Base-by-base conservation (phyloP, 1,139 yeast species). In the Pichia sp. region DNA sequence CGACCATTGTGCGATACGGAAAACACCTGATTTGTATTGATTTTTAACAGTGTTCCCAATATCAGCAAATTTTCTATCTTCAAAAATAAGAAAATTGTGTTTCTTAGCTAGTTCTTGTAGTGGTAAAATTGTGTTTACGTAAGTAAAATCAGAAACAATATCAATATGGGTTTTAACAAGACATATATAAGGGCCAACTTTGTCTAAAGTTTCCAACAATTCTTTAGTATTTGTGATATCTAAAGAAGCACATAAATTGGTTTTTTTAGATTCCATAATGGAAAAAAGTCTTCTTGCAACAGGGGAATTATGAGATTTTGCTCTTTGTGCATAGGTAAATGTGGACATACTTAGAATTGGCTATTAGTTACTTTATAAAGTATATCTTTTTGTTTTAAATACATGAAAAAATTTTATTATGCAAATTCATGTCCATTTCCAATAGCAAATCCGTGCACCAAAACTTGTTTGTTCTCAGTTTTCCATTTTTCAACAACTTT, bases 11-110 rank as follows among this genome's bases (percentile, higher is more conserved):
- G 95, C 94, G 54, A 92, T 92, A 63, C 79, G 80, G 71, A 80
- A 89, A 4, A 88, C 83, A 42, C 99, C 99, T 40, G 95, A 87
- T 39, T 84, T 72, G 68, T 92, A 94, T 68, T 94, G 99, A 39
- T 87, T 77, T 68, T 90, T 90, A 45, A 92, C 98, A 1, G 98
- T 94, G 61, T 89, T 88, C n/a, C 99, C 99, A 60, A 94, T 94
- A 67, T 94, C 99, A 27, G 98, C 98, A 68, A 94, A 94, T 70
- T 94, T 94, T 56, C 99, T 79, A 68, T 90, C 98, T 68, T 90
- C 98, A 63, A 90, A 90, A 55, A 90, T 83, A 74, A 92, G 69
- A 59, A 90, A 90, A 54, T 84, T 77, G 68, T 89, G 92, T 63
- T 86, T 85, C 57, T 76, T 69, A 9, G 96, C 79, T 32, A 90